A percentile compares a stretch with the other conserved stretches of the same genome.
phyloP scores from a whole-genome alignment of 139 green algal species.

The Diplosphaera chodatii region DNA sequence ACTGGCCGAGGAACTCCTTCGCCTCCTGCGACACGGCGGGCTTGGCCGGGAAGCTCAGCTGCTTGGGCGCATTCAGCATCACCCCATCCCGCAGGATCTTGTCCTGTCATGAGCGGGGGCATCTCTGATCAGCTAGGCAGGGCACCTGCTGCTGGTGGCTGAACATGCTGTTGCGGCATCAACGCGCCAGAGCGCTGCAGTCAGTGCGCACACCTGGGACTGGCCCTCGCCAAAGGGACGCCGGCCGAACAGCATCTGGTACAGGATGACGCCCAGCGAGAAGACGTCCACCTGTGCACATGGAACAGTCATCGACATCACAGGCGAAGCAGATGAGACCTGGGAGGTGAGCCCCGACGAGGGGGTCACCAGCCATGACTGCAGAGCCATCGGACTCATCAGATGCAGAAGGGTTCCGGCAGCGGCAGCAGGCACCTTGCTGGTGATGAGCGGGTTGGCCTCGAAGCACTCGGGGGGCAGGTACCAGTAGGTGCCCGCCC shows the following conservation, averaged over 20 bases:
- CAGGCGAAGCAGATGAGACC: too few species aligned
- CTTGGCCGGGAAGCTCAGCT: constrained; percentile 62
- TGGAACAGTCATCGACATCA: too few species aligned
- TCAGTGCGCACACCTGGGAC: constrained; percentile 2
- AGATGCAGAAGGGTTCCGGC: too few species aligned
- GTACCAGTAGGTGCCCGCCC: constrained; percentile 94
- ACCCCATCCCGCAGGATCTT: constrained; percentile 78
- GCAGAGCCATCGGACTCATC: too few species aligned
- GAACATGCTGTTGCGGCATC: too few species aligned
- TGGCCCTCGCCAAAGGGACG: constrained; percentile 78
- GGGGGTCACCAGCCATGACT: too few species aligned
- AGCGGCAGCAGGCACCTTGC: too few species aligned
- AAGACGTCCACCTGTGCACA: constrained; percentile 89
- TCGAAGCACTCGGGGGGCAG: constrained; percentile 83
- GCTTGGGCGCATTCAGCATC: constrained; percentile 50
- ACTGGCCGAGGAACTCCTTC: constrained; percentile 74
- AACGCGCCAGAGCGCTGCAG: too few species aligned
- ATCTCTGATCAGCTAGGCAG: too few species aligned
- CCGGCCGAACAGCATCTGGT: constrained; percentile 89
- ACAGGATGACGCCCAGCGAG: constrained; percentile 87
- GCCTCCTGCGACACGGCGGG: constrained; percentile 69
- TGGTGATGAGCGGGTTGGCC: constrained; percentile 68
- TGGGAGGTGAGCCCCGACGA: too few species aligned
- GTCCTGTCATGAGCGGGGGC: too few species aligned
- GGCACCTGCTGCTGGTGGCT: too few species aligned